A percentile compares a stretch with the other conserved stretches of the same genome.
These are phyloP conservation scores for Microascus cirrosus DNA, from an alignment of 2,329 filamentous ascomycete species.

Conservation along the genomic window DNA sequence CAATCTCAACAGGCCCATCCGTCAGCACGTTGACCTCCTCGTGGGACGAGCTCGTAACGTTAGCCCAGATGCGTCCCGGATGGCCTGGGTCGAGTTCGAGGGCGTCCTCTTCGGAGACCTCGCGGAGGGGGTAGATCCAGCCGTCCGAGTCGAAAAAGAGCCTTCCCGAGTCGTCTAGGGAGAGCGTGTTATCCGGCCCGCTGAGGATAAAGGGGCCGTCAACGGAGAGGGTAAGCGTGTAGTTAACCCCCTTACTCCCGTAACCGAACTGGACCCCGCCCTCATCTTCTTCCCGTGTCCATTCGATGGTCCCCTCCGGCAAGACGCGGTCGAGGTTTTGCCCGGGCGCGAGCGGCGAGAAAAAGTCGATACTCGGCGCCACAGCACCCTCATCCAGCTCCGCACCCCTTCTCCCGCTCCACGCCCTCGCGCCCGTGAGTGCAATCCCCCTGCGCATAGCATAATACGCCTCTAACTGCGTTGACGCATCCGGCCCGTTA, in stretches of 20 bases:
- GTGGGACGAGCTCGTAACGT: constrained; percentile 32
- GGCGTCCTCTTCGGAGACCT: constrained; percentile 26
- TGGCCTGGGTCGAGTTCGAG: constrained; percentile 33
- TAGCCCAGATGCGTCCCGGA: constrained; percentile 41
- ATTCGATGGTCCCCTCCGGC: constrained; percentile 11
- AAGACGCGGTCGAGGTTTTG: constrained; percentile 30
- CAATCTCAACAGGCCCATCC: constrained; percentile 17
- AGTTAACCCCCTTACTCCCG: constrained; percentile 33
- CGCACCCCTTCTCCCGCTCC: constrained; percentile 25
- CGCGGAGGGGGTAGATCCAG: constrained; percentile 35
- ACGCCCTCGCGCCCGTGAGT: constrained; percentile 29
- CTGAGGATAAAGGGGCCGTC: constrained; percentile 30
- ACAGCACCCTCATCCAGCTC: constrained; percentile 16
- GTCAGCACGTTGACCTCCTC: constrained; percentile 21
- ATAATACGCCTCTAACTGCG: constrained; percentile 34
- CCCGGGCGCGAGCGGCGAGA: constrained; percentile 23
- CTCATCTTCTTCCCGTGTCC: constrained; percentile 13
- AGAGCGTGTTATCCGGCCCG: constrained; percentile 28
- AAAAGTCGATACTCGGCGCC: constrained; percentile 21
- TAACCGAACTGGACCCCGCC: constrained; percentile 13
- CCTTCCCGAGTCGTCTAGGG: constrained; percentile 18
- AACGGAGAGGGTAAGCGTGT: constrained; percentile 24
- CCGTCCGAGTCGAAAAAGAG: constrained; percentile 31
- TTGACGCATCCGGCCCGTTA: constrained; percentile 33
- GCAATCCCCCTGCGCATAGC: constrained; percentile 31